phyloP scores from a whole-genome alignment of 306 rosid species.

The Acacia crassicarpa region DNA sequence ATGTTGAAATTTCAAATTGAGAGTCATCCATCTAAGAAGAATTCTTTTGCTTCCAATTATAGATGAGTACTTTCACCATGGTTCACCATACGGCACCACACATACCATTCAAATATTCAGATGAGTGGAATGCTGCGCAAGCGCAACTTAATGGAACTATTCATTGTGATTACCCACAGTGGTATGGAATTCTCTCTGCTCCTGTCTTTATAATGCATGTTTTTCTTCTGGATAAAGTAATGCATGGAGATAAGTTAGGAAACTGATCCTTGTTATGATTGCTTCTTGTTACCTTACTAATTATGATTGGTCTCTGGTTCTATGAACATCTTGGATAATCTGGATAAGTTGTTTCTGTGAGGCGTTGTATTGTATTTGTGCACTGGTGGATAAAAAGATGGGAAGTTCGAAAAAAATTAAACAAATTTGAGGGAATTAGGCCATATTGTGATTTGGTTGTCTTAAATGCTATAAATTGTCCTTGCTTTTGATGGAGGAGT shows the following conservation, averaged over 20 bases:
- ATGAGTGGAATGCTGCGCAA: slow-evolving; percentile 91
- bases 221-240: slow-evolving; percentile 24
- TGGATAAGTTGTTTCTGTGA: slow-evolving; percentile 1
- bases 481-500: not conserved
- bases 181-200: slow-evolving; percentile 53
- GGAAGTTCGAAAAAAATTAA: not conserved
- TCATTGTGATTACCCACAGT: slow-evolving; percentile 89
- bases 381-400: not conserved
- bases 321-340: slow-evolving; percentile 5
- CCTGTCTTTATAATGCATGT: slow-evolving; percentile 19
- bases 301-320: slow-evolving; percentile 16
- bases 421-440: not conserved
- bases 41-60: slow-evolving; percentile 23
- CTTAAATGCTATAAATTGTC: not conserved
- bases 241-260: slow-evolving; percentile 21
- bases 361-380: not conserved
- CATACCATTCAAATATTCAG: slow-evolving; percentile 86
- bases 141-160: slow-evolving; percentile 98
- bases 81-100: slow-evolving; percentile 98
- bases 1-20: not conserved
- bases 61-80: slow-evolving; percentile 99
- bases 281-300: slow-evolving; percentile 5
- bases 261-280: slow-evolving; percentile 11
- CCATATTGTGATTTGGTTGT: not conserved
- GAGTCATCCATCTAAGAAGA: slow-evolving; percentile 29